These are phyloP conservation scores for Coemansia pectinata DNA, from an alignment of 192 early-diverging fungal species.

Conservation along the genomic window DNA sequence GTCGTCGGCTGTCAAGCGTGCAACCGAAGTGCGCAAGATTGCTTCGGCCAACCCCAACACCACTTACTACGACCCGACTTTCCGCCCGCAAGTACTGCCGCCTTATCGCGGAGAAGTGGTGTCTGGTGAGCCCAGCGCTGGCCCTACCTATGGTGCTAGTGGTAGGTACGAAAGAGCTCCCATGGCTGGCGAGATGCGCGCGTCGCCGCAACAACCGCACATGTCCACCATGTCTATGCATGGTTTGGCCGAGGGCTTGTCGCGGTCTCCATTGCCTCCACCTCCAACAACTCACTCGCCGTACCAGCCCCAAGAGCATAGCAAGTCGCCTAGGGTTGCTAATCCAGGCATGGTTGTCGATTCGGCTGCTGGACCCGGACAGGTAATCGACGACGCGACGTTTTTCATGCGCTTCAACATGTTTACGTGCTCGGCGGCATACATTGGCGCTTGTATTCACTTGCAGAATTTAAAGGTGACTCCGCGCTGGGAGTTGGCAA, in stretches of 20 bases:
- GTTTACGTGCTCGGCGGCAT: slow-evolving; percentile 33
- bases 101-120: slow-evolving; percentile 42
- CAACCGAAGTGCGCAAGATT: slow-evolving; percentile 31
- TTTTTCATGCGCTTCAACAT: slow-evolving; percentile 46
- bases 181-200: slow-evolving; percentile 20
- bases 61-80: slow-evolving; percentile 50
- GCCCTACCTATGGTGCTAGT: neutral
- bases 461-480: slow-evolving; percentile 36
- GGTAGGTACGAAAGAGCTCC: slow-evolving; percentile 16
- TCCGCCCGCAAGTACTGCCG: slow-evolving; percentile 46
- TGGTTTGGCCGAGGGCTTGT: neutral
- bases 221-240: slow-evolving; percentile 1
- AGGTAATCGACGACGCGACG: slow-evolving; percentile 38
- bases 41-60: slow-evolving; percentile 34
- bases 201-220: slow-evolving; percentile 23
- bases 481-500: slow-evolving; percentile 39
- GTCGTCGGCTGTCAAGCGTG: slow-evolving; percentile 41
- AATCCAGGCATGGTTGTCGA: slow-evolving; percentile 19
- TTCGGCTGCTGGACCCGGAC: slow-evolving; percentile 23
- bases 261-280: neutral
- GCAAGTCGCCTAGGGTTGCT: slow-evolving; percentile 7
- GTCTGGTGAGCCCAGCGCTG: slow-evolving; percentile 11
- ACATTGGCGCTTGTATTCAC: slow-evolving; percentile 38
- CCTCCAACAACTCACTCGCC: slow-evolving; percentile 5
- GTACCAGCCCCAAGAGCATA: slow-evolving; percentile 15